Evolutionary conservation across 2,329 filamentous ascomycete species (phyloP), one percentile per base, ranked within the genome.

Genomic region (Trichophyton equinum): DNA sequence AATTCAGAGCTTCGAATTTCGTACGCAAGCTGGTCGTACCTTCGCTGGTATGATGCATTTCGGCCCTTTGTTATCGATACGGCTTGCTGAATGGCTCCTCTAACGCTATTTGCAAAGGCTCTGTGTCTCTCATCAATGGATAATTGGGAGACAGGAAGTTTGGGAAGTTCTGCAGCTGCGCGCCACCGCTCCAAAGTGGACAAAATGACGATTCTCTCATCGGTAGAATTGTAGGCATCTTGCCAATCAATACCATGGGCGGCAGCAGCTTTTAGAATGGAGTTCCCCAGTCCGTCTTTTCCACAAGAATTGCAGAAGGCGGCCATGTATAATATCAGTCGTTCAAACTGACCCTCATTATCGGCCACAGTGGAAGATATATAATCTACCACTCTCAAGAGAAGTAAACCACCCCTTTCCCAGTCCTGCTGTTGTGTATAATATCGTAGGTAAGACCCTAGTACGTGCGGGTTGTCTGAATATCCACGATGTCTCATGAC

Each of bases 281-380:
- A 65, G 25, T 69, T 62, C 2, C 72, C 68, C 4, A 73, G 62
- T 5, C 72, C 63, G 38, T 67, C 62, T 60, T 67, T 67, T 22
- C 65, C 62, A 56, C 73, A 76, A 13, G 66, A 64, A 63, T 74
- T 71, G 60, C 74, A 75, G 3, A 76, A 67, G 25, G 72, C 67
- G 5, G 74, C 69, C 74, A 76, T 76, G 40, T 71, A 67, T 1
- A 72, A 63, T 22, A 76, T 67, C 40, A 76, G 60, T 22, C 73
- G 67, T 40, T 75, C 70, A 22, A 74, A 67, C 9, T 22, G 25
- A 20, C 65, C 62, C 25, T 62, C 59, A 9, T 63, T 44, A 22
- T 61, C 59, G 11, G 59, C 53, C 3, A 57, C 15, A 4, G 64
- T 61, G 53, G 71, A 71, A 27, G 68, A 65, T 20, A 76, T 68